Base-by-base conservation (phyloP, 2,329 filamentous ascomycete genomes). In the Aspergillus cejpii region DNA sequence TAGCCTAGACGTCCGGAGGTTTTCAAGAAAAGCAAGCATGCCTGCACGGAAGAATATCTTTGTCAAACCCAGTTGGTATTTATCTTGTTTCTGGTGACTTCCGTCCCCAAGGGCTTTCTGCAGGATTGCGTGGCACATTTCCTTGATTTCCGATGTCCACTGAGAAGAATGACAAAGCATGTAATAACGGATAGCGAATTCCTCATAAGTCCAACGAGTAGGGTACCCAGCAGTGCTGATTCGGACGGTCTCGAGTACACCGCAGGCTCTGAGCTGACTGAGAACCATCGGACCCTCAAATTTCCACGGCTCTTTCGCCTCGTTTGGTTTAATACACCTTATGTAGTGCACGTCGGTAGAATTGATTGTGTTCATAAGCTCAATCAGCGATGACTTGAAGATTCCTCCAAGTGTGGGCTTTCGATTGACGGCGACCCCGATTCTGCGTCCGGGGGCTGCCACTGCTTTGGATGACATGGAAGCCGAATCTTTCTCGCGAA, bases 31-130 rank as follows among this genome's bases (percentile, higher is more conserved):
- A 5, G 92, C 92, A 58, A 98, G 83, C 92, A 98, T 98, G 68
- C 92, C 92, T 44, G 92, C 92, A 49, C 92, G 85, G 81, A 98
- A 98, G 74, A 98, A 98, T 64, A 98, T 96, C 74, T 98, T 98
- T 41, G 91, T 97, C 54, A 97, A 75, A 71, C 92, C 92, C 53
- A 98, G 80, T 71, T 98, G 92, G 64, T 97, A 98, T 70, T 95
- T 98, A 73, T 97, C 92, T 43, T 83, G 71, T 38, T 84, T 84
- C 56, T 84, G 80, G 48, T 80, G 81, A 34, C 77, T 87, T 55
- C 81, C 82, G 50, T 85, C 82, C 45, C 87, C 91, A 23, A 98
- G 76, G 1, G 90, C 92, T 69, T 90, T 92, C 48, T 80, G 83
- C 52, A 98, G 71, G 59, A 98, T 98, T 15, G 85, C 85, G 65